Evolutionary conservation across 176 grass and related monocot genomes (phyloP).

Genomic region (Cocos nucifera): DNA sequence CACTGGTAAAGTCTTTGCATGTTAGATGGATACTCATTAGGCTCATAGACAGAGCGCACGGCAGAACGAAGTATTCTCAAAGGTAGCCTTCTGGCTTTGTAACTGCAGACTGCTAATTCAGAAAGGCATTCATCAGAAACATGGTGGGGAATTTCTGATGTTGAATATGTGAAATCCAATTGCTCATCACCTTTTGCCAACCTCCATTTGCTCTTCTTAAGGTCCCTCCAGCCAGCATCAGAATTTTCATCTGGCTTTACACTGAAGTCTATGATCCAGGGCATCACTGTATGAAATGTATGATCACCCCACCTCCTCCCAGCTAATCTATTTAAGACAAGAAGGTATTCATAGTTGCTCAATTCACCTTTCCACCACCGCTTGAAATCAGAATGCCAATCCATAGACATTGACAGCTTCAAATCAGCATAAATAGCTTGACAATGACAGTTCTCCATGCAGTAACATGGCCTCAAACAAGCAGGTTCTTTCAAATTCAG

Average conservation of each 20-base stretch:
- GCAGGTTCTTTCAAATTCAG: slow-evolving; percentile 26
- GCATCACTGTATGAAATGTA: slow-evolving; percentile 90
- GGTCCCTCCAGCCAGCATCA: slow-evolving; percentile 82
- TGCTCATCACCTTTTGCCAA: slow-evolving; percentile 96
- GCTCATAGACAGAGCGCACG: slow-evolving; percentile 89
- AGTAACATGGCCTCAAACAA: slow-evolving; percentile 32
- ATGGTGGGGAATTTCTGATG: slow-evolving; percentile 93
- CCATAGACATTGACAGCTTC: slow-evolving; percentile 39
- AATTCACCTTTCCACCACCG: slow-evolving; percentile 76
- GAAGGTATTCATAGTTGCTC: slow-evolving; percentile 94
- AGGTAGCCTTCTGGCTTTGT: slow-evolving; percentile 92
- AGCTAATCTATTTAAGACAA: slow-evolving; percentile 85
- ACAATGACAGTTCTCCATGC: slow-evolving; percentile 32
- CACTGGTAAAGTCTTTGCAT: slow-evolving; percentile 95
- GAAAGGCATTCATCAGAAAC: slow-evolving; percentile 98
- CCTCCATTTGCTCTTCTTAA: slow-evolving; percentile 96
- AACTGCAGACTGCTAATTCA: slow-evolving; percentile 96
- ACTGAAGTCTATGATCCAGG: slow-evolving; percentile 98
- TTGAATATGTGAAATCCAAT: slow-evolving; percentile 86
- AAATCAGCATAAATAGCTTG: slow-evolving; percentile 42
- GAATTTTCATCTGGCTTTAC: slow-evolving; percentile 65
- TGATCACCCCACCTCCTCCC: slow-evolving; percentile 92
- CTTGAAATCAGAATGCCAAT: slow-evolving; percentile 62
- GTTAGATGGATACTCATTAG: slow-evolving; percentile 91
- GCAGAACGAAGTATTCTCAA: slow-evolving; percentile 64